Evolutionary conservation across 768 basidiomycete species (phyloP).

Genomic region (Tylopilus rubrobrunneus): DNA sequence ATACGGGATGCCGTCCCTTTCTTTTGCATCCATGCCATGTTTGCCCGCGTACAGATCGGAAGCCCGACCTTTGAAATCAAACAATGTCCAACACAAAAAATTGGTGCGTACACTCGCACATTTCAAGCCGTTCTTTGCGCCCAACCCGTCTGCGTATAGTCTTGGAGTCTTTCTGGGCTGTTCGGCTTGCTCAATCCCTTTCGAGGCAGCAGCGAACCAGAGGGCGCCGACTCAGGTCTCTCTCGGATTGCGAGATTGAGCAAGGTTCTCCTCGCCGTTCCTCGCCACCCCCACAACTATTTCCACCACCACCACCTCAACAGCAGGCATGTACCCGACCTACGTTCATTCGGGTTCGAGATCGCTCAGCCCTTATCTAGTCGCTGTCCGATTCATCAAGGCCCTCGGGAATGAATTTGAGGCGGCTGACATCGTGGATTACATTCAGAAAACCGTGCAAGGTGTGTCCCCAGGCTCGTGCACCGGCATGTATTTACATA

Average conservation of each 20-base stretch:
- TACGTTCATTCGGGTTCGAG: constrained; percentile 15
- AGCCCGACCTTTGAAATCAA: too few relatives aligned
- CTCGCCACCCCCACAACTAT: constrained; percentile 22
- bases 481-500: constrained; percentile 13
- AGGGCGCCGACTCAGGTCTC: constrained; percentile 18
- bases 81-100: constrained; percentile 19
- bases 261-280: constrained; percentile 24
- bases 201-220: constrained; percentile 22
- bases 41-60: too few relatives aligned
- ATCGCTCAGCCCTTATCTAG: constrained; percentile 20
- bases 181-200: constrained; percentile 55
- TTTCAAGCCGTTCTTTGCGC: neutral
- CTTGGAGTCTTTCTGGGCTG: constrained; percentile 51
- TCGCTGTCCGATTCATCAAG: constrained; percentile 15
- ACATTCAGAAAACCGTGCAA: constrained; percentile 50
- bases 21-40: too few relatives aligned
- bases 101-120: constrained; percentile 30
- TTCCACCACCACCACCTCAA: constrained; percentile 22
- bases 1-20: too few relatives aligned
- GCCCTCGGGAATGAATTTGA: constrained; percentile 34
- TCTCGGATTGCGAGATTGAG: constrained; percentile 28
- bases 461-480: constrained; percentile 30
- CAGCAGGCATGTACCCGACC: constrained; percentile 26
- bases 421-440: constrained; percentile 49
- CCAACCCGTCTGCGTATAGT: constrained; percentile 25